phyloP scores from a whole-genome alignment of 768 basidiomycete species.

The Nevesoporus exiguus region DNA sequence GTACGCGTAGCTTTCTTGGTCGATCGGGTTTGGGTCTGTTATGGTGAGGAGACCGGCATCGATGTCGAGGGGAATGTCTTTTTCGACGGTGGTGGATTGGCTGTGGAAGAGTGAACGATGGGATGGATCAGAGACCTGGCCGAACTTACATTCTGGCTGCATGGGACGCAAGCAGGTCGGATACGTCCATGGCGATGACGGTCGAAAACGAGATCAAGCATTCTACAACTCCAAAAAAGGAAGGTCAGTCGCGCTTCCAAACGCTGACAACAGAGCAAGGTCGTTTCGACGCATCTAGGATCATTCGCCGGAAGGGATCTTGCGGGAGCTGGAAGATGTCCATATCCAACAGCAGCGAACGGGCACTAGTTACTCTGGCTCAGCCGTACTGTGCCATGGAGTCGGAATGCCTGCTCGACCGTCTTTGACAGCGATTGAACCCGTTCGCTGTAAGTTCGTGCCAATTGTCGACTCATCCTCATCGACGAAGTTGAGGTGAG shows the following conservation, averaged over 20 bases:
- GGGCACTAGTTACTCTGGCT: not conserved
- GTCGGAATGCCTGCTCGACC: not conserved
- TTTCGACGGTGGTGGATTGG: conserved; percentile 67
- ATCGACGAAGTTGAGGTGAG: no score
- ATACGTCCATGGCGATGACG: conserved; percentile 9
- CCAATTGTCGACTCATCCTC: no score
- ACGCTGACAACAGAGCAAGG: not conserved
- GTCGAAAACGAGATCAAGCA: not conserved
- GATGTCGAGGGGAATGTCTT: conserved; percentile 73
- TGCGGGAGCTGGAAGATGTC: not conserved
- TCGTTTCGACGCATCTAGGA: not conserved
- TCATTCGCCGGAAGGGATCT: not conserved
- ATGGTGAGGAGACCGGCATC: conserved; percentile 83
- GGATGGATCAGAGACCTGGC: not conserved
- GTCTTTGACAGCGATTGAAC: not conserved
- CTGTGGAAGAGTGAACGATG: conserved; percentile 33
- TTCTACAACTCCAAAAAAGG: conserved; percentile 2
- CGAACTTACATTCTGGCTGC: conserved; percentile 62
- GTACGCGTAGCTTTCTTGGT: conserved; percentile 80
- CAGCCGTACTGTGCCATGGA: not conserved
- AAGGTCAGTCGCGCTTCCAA: not conserved
- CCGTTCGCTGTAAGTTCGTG: no score
- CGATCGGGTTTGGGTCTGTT: conserved; percentile 84
- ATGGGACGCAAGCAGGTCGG: conserved; percentile 64
- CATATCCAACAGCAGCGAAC: not conserved